Evolutionary conservation across 305 asterid genomes (phyloP), one percentile per base, ranked within the genome.

Genomic region (Fraxinus velutina): DNA sequence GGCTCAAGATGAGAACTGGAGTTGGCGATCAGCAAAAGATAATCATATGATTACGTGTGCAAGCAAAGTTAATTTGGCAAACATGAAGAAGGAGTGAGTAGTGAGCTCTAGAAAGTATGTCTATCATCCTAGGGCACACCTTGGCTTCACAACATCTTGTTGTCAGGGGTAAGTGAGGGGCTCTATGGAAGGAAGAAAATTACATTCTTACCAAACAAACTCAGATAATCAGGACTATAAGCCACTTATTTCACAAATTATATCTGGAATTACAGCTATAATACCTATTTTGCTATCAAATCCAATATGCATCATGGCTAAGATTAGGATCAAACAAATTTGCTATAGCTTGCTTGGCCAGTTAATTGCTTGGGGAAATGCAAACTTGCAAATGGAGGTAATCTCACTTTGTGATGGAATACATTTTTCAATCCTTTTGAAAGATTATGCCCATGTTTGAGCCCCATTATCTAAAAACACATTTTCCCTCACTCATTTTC

Each of bases 91-190:
- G 74, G 66, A 22, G 34, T 30, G 66, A 33, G 13, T 70, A 57
- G 71, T 13, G 73, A 37, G 62, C 34, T 52, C 37, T 17, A 22
- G 9, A 21, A 80, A 57, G 22, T 60, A 47, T 36, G n/a, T 50
- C 33, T 75, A 22, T 70, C 76, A 32, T 75, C 15, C 30, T 57
- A 15, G 24, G 30, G 29, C 36, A 66, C 64, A 64, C 76, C 34
- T 4, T 36, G 57, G 62, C 83, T 73, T 12, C 75, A 73, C 73
- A 10, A 80, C 76, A 37, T 74, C 44, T 21, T 81, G 76, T 80
- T 52, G 74, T 17, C 34, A 32, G 73, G 44, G 81, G 71, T 44
- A 33, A 30, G 22, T 30, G 64, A 34, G 79, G 42, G 80, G 77
- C 75, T 29, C 75, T 32, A 78, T 75, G 50, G 57, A 80, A 71